Base-by-base conservation (phyloP, 495 filamentous ascomycete species). In the Daldinia decipiens region DNA sequence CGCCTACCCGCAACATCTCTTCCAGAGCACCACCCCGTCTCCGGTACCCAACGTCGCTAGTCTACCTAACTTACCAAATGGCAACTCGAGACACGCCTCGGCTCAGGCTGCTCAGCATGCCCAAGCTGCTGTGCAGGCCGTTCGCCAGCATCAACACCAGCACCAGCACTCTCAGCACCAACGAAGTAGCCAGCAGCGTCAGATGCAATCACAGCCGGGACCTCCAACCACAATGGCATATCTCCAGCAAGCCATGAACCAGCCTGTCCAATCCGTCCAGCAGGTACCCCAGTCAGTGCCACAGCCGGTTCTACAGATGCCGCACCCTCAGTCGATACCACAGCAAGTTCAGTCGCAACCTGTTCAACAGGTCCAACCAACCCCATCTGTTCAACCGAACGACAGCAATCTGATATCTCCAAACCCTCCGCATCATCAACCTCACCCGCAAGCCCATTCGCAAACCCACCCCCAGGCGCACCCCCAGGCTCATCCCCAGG, bases 121-220 rank as follows among this genome's bases (percentile, higher is more conserved):
- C 72, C 82, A 66, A 76, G 79, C 63, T 71, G 78, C 72, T 65
- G 78, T 66, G 62, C 77, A 43, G 73, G 79, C n/a, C 54, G 79
- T 50, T 57, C 80, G 54, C 72, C 73, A 76, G 65, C 78, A 78
- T n/a, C 74, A 74, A 27, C 75, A 75, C 17, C 70, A 67, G 21
- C 63, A 65, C 50, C 59, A 29, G 57, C 70, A 69, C 27, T 61
- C 67, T 3, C 67, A 73, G 53, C 79, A 80, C 52, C 74, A 73
- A 53, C 76, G 76, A 8, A 47, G 51, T 21, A 70, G 39, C 36
- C 65, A 68, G 38, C 65, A 71, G 43, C 62, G 70, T 19, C 72
- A 73, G 65, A 74, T 78, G 73, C 74, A 70, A 39, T 45, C 72
- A 13, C 76, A 78, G 21, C 73, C 67, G 21, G 70, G 63, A 21